Evolutionary conservation across 805 yeast genomes (phyloP).

Genomic region (Spathaspora hagerdaliae): DNA sequence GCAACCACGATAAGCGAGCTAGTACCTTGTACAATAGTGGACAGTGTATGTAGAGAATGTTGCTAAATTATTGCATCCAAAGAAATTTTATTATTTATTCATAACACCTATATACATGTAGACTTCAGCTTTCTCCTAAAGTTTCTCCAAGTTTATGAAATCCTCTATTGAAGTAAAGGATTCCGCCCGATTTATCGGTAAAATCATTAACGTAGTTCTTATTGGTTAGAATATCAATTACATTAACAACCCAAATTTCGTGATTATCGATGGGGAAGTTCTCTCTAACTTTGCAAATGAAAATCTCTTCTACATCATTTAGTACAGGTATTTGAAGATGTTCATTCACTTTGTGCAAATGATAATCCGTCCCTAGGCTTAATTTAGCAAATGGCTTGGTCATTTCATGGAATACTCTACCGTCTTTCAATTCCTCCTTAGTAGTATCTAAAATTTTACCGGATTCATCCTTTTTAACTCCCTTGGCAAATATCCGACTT

Average conservation of each 20-base stretch:
- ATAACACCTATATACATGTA: conserved; percentile 1
- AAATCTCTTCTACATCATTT: conserved; percentile 51
- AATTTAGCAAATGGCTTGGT: conserved; percentile 52
- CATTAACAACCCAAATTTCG: conserved; percentile 86
- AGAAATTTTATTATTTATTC: no score
- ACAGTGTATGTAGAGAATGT: no score
- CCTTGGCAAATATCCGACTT: conserved; percentile 62
- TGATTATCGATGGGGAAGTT: conserved; percentile 71
- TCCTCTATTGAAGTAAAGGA: conserved; percentile 58
- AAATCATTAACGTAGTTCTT: conserved; percentile 3
- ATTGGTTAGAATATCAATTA: conserved; percentile 48
- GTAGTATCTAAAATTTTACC: conserved; percentile 21
- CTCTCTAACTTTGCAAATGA: conserved; percentile 55
- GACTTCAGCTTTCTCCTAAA: conserved; percentile 28
- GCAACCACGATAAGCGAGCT: no score
- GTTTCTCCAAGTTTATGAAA: conserved; percentile 46
- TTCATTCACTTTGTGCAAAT: conserved; percentile 10
- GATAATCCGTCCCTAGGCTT: conserved; percentile 22
- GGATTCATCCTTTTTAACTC: conserved; percentile 45
- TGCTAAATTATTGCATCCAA: no score
- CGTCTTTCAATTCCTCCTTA: conserved; percentile 23
- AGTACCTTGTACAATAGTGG: no score
- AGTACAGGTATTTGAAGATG: conserved; percentile 47
- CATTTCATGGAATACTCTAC: conserved; percentile 39
- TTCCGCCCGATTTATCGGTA: conserved; percentile 47